phyloP scores from a whole-genome alignment of 495 filamentous ascomycete genomes.

The Pseudevernia furfuracea region DNA sequence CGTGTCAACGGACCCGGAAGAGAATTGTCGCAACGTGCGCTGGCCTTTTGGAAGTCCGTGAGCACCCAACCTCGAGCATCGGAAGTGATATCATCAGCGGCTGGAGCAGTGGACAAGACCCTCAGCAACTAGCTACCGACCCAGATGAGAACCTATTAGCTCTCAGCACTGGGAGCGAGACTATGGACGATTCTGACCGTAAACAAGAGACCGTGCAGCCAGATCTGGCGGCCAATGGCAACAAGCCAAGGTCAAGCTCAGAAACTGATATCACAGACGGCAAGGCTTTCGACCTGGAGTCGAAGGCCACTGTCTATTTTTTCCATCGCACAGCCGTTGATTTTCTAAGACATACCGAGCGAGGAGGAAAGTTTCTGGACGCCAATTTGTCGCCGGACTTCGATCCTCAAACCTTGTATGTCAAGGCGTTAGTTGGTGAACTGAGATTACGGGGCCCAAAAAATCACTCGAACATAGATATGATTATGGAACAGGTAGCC shows the following conservation, averaged over 20 bases:
- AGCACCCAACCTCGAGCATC: background rate
- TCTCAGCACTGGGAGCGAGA: background rate
- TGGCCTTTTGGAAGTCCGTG: constrained; percentile 6
- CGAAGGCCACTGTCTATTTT: background rate
- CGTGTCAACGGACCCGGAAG: background rate
- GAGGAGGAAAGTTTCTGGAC: background rate
- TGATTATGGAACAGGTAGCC: background rate
- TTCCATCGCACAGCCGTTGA: constrained; percentile 12
- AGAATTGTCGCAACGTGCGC: background rate
- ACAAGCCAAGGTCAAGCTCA: background rate
- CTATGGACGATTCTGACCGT: background rate
- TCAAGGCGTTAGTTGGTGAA: background rate
- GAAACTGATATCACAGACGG: background rate
- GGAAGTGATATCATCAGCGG: no score
- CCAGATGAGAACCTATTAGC: background rate
- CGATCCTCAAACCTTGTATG: background rate
- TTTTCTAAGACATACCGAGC: background rate
- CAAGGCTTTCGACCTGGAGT: background rate
- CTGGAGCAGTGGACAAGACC: background rate
- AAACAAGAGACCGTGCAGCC: background rate
- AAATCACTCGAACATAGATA: background rate
- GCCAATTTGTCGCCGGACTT: background rate
- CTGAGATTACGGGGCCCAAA: background rate
- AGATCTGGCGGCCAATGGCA: background rate
- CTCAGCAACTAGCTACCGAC: background rate